Evolutionary conservation across 2,329 filamentous ascomycete species (phyloP).

Genomic region (Dactylonectria estremocensis): DNA sequence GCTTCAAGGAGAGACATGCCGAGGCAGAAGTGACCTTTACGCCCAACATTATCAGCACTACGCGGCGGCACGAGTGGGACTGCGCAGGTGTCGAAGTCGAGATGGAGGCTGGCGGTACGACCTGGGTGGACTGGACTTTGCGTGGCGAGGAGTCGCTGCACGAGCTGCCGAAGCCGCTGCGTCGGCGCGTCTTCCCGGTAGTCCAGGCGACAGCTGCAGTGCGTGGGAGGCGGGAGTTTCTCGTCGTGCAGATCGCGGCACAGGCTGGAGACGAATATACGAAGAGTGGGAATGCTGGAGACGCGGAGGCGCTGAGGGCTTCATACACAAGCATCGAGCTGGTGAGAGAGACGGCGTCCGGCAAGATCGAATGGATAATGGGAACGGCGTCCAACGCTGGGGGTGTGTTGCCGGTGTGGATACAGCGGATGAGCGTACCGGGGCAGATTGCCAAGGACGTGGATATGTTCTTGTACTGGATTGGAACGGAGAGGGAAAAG

Average conservation of each 20-base stretch:
- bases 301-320: slow-evolving; percentile 66
- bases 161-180: slow-evolving; percentile 71
- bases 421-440: slow-evolving; percentile 76
- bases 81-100: slow-evolving; percentile 58
- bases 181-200: slow-evolving; percentile 76
- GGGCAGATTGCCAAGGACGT: slow-evolving; percentile 80
- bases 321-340: slow-evolving; percentile 78
- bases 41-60: slow-evolving; percentile 54
- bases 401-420: slow-evolving; percentile 75
- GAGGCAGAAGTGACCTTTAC: slow-evolving; percentile 59
- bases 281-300: slow-evolving; percentile 61
- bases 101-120: slow-evolving; percentile 55
- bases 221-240: slow-evolving; percentile 61
- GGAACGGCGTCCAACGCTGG: slow-evolving; percentile 80
- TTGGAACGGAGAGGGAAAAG: slow-evolving; percentile 61
- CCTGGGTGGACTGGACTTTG: slow-evolving; percentile 65
- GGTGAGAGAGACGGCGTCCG: slow-evolving; percentile 62
- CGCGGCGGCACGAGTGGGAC: slow-evolving; percentile 61
- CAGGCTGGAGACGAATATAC: slow-evolving; percentile 51
- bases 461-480: slow-evolving; percentile 76
- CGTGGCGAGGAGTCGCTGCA: slow-evolving; percentile 77
- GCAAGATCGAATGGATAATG: slow-evolving; percentile 81
- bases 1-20: slow-evolving; percentile 68
- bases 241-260: slow-evolving; percentile 72
- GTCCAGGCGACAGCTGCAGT: slow-evolving; percentile 71